Evolutionary conservation across 108 stramenopile species (phyloP).

Genomic region (Nitzschia inconspicua): DNA sequence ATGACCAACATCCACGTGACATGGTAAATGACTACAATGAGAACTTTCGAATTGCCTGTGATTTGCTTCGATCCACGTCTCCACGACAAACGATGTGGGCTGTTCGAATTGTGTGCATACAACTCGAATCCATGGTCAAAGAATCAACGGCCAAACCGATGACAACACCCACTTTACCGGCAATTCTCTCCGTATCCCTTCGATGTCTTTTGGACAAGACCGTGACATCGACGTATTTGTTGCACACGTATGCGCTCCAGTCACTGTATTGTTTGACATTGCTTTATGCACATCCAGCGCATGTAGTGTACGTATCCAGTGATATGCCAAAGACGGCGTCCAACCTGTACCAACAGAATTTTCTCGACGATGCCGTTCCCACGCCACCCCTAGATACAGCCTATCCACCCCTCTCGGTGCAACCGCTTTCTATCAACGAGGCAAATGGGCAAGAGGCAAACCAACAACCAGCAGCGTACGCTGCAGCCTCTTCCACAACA

Average conservation of each 20-base stretch:
- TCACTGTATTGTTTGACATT: slow-evolving; percentile 48
- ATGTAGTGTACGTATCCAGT: slow-evolving; percentile 25
- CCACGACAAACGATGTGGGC: slow-evolving; percentile 76
- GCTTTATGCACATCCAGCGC: slow-evolving; percentile 62
- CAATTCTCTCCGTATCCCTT: slow-evolving; percentile 68
- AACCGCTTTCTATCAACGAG: slow-evolving; percentile 28
- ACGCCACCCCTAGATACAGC: slow-evolving; percentile 41
- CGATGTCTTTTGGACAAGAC: slow-evolving; percentile 78
- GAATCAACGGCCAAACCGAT: not conserved
- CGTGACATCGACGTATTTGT: slow-evolving; percentile 18
- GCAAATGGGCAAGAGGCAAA: not conserved
- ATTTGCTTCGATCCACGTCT: slow-evolving; percentile 64
- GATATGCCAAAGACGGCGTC: not conserved
- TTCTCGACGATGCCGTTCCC: slow-evolving; percentile 74
- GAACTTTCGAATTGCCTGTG: slow-evolving; percentile 48
- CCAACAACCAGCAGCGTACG: slow-evolving; percentile 42
- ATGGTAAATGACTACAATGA: slow-evolving; percentile 14
- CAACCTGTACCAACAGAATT: slow-evolving; percentile 42
- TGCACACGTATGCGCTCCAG: slow-evolving; percentile 58
- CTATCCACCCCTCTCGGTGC: slow-evolving; percentile 48
- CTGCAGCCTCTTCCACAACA: slow-evolving; percentile 66
- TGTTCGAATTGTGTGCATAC: slow-evolving; percentile 34
- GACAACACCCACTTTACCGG: slow-evolving; percentile 36
- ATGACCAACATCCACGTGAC: no score
- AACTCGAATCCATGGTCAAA: slow-evolving; percentile 19